These are phyloP conservation scores for Oemleria cerasiformis DNA, from an alignment of 306 rosid genomes.

Conservation along the genomic window DNA sequence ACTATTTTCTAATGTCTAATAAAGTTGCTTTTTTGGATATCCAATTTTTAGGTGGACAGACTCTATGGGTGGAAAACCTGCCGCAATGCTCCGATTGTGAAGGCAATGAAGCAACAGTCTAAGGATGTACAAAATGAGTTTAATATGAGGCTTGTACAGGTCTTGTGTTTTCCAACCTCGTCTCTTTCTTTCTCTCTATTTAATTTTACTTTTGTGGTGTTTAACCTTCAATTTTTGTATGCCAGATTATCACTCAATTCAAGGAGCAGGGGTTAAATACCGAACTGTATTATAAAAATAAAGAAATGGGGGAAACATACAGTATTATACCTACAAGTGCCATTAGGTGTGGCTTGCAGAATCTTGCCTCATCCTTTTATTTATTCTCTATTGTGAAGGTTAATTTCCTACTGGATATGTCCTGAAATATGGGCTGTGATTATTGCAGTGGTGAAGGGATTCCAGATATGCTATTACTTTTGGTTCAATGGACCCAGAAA, in stretches of 20 bases:
- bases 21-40: conserved; percentile 13
- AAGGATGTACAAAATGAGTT: conserved; percentile 87
- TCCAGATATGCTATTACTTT: conserved; percentile 76
- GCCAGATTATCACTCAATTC: conserved; percentile 71
- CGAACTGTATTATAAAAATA: conserved; percentile 76
- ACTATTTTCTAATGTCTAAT: conserved; percentile 1
- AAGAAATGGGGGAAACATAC: conserved; percentile 91
- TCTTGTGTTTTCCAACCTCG: conserved; percentile 22
- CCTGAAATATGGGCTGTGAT: conserved; percentile 29
- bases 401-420: neutral
- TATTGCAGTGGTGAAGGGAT: conserved; percentile 86
- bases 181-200: neutral
- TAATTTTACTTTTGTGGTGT: conserved; percentile 8
- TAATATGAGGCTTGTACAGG: conserved; percentile 79
- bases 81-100: conserved; percentile 75
- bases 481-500: conserved; percentile 90
- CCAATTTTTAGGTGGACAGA: conserved; percentile 66
- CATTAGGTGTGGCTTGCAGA: conserved; percentile 52
- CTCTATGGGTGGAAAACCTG: conserved; percentile 87
- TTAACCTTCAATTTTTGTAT: conserved; percentile 21
- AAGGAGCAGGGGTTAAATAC: conserved; percentile 89
- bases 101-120: conserved; percentile 76
- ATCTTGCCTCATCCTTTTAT: neutral
- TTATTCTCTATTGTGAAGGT: too few species aligned
- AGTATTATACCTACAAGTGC: conserved; percentile 98